Percentiles rank a stretch among this genome's conserved stretches.
phyloP scores from a whole-genome alignment of 148 eudicot species.

The Tetragonia tetragonoides region DNA sequence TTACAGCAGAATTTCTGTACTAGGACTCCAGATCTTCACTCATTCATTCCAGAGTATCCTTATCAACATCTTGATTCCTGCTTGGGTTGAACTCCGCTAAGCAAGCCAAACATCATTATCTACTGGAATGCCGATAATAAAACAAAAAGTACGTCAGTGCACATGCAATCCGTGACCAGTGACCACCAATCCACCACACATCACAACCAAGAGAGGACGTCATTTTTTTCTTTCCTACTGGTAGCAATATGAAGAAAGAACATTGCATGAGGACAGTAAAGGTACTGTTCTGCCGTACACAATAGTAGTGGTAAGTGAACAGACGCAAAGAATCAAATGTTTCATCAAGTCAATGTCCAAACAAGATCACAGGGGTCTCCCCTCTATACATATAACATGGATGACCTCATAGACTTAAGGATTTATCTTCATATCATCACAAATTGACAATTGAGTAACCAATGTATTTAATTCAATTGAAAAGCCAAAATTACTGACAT shows the following conservation, averaged over 20 bases:
- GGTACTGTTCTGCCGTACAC: background rate
- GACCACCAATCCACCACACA: too few relatives aligned
- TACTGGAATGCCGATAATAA: constrained; percentile 15
- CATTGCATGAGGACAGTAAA: background rate
- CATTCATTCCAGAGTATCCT: background rate
- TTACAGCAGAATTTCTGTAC: constrained; percentile 29
- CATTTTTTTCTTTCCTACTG: background rate
- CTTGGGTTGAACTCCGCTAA: constrained; percentile 30
- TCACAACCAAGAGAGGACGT: background rate
- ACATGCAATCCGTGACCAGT: background rate
- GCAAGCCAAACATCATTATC: constrained; percentile 25
- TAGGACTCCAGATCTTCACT: constrained; percentile 17
- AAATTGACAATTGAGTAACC: background rate
- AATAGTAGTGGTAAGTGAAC: background rate
- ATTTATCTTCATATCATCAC: background rate
- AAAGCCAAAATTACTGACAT: background rate
- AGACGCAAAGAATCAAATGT: background rate
- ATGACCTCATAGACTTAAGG: background rate
- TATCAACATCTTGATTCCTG: constrained; percentile 30
- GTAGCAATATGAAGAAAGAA: background rate
- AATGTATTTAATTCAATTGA: background rate
- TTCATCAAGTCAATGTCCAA: background rate
- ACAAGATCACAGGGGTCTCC: background rate
- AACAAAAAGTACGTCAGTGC: constrained; percentile 13
- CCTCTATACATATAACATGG: background rate